Base-by-base conservation (phyloP, 352 stramenopile species). In the Phytopythium aichiense region DNA sequence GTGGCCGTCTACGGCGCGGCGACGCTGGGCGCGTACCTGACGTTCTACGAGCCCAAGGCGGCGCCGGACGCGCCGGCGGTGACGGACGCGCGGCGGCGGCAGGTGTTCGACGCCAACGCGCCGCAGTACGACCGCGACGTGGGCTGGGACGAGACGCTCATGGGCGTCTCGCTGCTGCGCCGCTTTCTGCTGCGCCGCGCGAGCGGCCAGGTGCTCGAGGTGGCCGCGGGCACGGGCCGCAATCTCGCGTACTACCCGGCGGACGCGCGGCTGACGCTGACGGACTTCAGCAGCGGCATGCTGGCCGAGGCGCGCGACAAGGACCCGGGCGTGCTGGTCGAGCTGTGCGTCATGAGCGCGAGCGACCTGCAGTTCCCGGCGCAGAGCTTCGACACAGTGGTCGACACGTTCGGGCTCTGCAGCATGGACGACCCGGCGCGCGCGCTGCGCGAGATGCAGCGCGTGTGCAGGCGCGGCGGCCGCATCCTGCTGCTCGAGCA, bases 401-500 rank as follows among this genome's bases (percentile, higher is more conserved):
- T 98, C 22, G 95, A 98, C 72, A 98, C 96, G 2, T 99, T 99
- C 72, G 95, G 96, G 2, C 77, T 99, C 4, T 99, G 96, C 69
- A 97, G 84, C 55, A 97, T 98, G 77, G 88, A 98, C 69, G 94
- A 99, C 77, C 88, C 92, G 28, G 79, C 96, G n/a, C 66, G 58
- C 7, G 83, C 95, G 38, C 74, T 99, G 35, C 66, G 75, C 49
- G 95, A 99, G 77, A 97, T 99, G 81, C 81, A 93, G 66, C 79
- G 96, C 51, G 94, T 99, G 23, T 98, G 91, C 73, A 96, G 93
- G 72, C 63, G 65, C 12, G 66, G 73, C 22, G 83, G 75, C 60
- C 81, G 91, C 65, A 97, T 99, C 56, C 67, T 99, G 56, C 70
- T 99, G 30, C 75, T 99, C 16, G 96, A 99, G 71, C 96, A 99